Evolutionary conservation across 1,284 basidiomycete genomes (phyloP).

Genomic region (Microbotryomycetes sp.): DNA sequence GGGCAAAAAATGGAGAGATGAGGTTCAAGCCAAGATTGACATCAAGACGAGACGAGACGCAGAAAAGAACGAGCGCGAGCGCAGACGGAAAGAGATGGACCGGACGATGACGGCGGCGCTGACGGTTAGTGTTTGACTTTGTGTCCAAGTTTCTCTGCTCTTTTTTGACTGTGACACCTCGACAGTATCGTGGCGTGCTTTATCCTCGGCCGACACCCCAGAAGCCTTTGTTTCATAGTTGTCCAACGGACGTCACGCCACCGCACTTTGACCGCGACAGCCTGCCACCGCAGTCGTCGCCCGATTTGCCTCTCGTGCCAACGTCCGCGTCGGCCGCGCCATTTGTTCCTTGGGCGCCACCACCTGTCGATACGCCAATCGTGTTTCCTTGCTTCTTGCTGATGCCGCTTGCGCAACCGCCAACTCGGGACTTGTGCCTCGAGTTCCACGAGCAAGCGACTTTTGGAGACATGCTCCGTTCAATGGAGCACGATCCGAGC

Average conservation of each 20-base stretch:
- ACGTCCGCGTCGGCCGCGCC: conserved; percentile 39
- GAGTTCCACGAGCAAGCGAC: conserved; percentile 79
- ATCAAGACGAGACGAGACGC: conserved; percentile 48
- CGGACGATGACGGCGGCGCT: conserved; percentile 52
- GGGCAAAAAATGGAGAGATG: conserved; percentile 38
- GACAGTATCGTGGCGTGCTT: conserved; percentile 60
- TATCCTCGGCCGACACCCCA: conserved; percentile 40
- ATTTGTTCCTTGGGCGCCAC: conserved; percentile 50
- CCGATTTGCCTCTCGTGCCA: conserved; percentile 31
- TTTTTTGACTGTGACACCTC: conserved; percentile 1
- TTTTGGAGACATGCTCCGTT: conserved; percentile 66
- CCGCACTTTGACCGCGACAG: conserved; percentile 47
- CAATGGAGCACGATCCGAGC: conserved; percentile 65
- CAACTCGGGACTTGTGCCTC: conserved; percentile 78
- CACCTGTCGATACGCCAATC: conserved; percentile 54
- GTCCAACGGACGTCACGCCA: conserved; percentile 44
- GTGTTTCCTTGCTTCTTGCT: conserved; percentile 84
- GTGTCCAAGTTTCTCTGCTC: background rate
- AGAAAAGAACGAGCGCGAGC: conserved; percentile 47
- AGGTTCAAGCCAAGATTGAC: conserved; percentile 28
- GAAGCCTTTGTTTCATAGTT: conserved; percentile 16
- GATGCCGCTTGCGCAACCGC: conserved; percentile 68
- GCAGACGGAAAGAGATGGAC: conserved; percentile 49
- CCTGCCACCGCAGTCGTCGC: conserved; percentile 33
- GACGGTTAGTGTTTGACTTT: conserved; percentile 47